Percentiles rank a stretch among this genome's conserved stretches.
Conservation (phyloP, 2,329 filamentous ascomycete species). For the Pseudocercospora cruenta region DNA sequence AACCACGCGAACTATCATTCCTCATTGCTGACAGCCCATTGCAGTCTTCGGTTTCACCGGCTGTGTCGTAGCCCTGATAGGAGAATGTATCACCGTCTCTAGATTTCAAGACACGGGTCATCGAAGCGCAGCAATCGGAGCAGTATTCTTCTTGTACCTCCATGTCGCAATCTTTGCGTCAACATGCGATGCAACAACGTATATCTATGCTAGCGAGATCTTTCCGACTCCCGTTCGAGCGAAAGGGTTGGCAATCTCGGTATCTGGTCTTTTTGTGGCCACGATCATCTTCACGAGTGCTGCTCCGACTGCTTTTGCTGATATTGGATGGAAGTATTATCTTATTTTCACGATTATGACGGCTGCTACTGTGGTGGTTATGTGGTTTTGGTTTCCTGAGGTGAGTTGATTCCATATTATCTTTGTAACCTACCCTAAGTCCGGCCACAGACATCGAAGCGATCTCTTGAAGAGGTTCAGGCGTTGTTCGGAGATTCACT, state of each 20-base stretch:
- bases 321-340: constrained; percentile 18
- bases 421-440: neutral
- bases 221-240: constrained; percentile 36
- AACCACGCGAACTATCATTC: too few species aligned
- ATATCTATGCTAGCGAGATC: constrained; percentile 42
- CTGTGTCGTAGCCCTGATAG: constrained; percentile 12
- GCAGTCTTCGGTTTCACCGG: constrained; percentile 9
- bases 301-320: constrained; percentile 9
- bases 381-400: constrained; percentile 5
- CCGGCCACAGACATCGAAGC: neutral
- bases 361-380: neutral
- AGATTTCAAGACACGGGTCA: constrained; percentile 3
- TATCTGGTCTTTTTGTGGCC: neutral
- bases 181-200: constrained; percentile 36
- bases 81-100: constrained; percentile 8
- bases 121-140: neutral
- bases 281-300: constrained; percentile 6
- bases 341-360: constrained; percentile 1
- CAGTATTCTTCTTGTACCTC: constrained; percentile 16
- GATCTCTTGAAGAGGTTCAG: neutral
- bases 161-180: constrained; percentile 31
- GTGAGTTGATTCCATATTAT: neutral
- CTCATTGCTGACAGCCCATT: too few species aligned
- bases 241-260: neutral
- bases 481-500: neutral